Base-by-base conservation (phyloP, 306 rosid species). In the Castanea mollissima region DNA sequence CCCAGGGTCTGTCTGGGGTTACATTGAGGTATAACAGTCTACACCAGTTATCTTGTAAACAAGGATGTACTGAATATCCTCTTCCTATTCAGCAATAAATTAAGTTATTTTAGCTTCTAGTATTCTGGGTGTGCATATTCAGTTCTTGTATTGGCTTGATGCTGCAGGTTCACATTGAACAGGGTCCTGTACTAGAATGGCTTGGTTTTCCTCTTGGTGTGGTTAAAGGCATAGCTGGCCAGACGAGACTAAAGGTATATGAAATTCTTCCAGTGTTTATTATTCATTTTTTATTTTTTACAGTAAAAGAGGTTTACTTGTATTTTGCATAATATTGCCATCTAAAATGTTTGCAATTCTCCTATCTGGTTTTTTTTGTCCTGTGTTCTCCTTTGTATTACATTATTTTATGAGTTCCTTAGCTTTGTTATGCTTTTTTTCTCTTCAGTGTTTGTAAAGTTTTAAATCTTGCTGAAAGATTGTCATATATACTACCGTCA, bases 191-290 rank as follows among this genome's bases (percentile, higher is more conserved):
- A 81, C 89, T 94, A 76, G 99, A 92, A 80, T 85, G 86, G 85
- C 78, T 73, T 75, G 99, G 99, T 81, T 91, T 87, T 77, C 99
- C 99, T 38, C 90, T 92, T 58, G 99, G 90, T 81, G 94, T 89
- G 71, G 99, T 95, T 78, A 84, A 90, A 86, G 98, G 99, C 86
- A 95, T 95, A 76, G 99, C 98, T 73, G 98, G 99, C 27, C 99
- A 95, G 88, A 91, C 98, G 67, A 82, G 99, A 74, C 76, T 95
- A 69, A 91, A 91, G 92, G 97, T 94, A 84, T 52, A 69, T 5
- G 58, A 55, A 55, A 27, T 73, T 23, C 29, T 56, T 73, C 81
- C 20, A 8, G 62, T 54, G 44, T 63, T 20, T 31, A 55, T 62
- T 27, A 34, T 74, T 23, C 44, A 35, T 21, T 27, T 46, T 74